Percentiles rank a stretch among this genome's conserved stretches.
Conservation (phyloP, 305 asterid genomes). For the Striga hermonthica region DNA sequence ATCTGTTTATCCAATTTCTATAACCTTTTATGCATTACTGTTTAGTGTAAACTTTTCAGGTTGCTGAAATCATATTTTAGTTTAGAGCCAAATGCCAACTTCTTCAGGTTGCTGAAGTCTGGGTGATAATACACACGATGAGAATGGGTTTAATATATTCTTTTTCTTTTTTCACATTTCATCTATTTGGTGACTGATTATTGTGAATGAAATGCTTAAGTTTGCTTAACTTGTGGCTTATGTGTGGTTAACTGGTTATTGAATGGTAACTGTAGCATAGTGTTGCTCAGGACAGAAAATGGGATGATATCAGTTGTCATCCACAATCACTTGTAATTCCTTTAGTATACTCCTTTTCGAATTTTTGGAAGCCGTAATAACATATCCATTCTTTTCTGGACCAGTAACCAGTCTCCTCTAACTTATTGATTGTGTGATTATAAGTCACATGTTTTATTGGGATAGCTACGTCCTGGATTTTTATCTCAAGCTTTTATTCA, state of each 20-base stretch:
- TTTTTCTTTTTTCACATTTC: background rate
- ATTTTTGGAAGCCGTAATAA: background rate
- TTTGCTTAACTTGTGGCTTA: background rate
- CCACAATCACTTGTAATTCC: background rate
- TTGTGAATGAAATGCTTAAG: background rate
- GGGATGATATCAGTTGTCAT: background rate
- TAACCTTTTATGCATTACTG: background rate
- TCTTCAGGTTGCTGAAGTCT: slow-evolving; percentile 17
- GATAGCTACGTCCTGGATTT: background rate
- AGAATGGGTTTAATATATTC: background rate
- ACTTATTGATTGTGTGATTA: background rate
- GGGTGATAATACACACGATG: background rate
- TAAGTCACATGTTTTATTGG: background rate
- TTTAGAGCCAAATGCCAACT: too few relatives aligned
- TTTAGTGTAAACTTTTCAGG: background rate
- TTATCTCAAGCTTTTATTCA: background rate
- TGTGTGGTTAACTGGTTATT: too few relatives aligned
- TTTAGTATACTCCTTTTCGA: background rate
- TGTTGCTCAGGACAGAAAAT: background rate
- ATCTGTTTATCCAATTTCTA: slow-evolving; percentile 1
- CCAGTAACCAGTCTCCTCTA: background rate
- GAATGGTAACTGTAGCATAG: background rate
- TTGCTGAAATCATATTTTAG: too few relatives aligned
- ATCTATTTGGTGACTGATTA: slow-evolving; percentile 2
- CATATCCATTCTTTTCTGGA: slow-evolving; percentile 1